These are phyloP conservation scores for Ophiostoma novo-ulmi DNA, from an alignment of 2,329 filamentous ascomycete genomes.

Conservation along the genomic window DNA sequence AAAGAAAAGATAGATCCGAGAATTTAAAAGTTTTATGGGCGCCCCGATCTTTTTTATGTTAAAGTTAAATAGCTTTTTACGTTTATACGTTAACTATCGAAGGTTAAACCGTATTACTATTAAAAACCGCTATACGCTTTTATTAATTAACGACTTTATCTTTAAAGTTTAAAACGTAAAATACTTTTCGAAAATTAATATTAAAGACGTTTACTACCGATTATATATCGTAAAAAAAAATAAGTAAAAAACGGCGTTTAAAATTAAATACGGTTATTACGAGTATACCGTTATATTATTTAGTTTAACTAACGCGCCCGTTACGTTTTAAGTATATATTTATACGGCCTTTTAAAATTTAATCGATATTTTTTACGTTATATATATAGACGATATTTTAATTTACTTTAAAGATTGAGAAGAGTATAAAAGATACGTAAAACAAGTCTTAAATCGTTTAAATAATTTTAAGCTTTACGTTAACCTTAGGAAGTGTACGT, in stretches of 20 bases:
- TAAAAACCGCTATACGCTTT: background rate
- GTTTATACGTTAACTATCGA: background rate
- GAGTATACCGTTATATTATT: background rate
- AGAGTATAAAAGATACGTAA: too few relatives aligned
- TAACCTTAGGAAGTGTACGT: background rate
- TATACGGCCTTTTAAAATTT: background rate
- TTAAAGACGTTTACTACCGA: background rate
- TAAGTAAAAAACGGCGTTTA: too few relatives aligned
- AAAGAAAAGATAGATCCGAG: too few relatives aligned
- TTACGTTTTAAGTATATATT: background rate
- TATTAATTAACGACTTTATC: background rate
- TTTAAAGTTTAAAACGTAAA: background rate
- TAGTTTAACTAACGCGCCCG: background rate
- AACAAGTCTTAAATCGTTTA: too few relatives aligned
- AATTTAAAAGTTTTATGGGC: background rate
- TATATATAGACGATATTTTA: background rate
- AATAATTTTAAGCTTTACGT: background rate
- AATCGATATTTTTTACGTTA: background rate
- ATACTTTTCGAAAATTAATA: background rate
- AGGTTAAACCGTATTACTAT: too few relatives aligned
- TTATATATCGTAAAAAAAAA: background rate
- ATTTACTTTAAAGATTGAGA: too few relatives aligned
- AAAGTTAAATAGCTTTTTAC: background rate
- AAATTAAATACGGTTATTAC: background rate
- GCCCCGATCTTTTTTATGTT: background rate